phyloP scores from a whole-genome alignment of 2,329 filamentous ascomycete genomes.

The Ambrosiella beaveri region DNA sequence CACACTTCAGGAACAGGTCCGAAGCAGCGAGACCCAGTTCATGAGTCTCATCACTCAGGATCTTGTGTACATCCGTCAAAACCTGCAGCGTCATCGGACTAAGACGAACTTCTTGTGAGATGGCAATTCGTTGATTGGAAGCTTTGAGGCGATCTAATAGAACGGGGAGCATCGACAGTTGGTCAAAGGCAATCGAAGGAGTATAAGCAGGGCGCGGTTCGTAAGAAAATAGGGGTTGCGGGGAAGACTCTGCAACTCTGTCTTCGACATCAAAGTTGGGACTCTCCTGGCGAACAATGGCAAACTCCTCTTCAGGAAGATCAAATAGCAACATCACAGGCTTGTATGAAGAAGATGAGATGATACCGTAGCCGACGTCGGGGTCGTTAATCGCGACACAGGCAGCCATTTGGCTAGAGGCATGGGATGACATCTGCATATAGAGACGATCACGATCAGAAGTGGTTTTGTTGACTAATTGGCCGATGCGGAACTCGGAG shows the following conservation, averaged over 20 bases:
- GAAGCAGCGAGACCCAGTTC: slow-evolving; percentile 51
- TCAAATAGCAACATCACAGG: slow-evolving; percentile 44
- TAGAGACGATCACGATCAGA: slow-evolving; percentile 39
- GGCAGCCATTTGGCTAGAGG: slow-evolving; percentile 33
- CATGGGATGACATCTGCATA: slow-evolving; percentile 32
- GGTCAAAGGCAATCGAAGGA: slow-evolving; percentile 42
- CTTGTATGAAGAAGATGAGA: slow-evolving; percentile 41
- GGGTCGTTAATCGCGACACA: slow-evolving; percentile 38
- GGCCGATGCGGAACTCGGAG: slow-evolving; percentile 42
- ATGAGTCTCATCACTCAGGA: slow-evolving; percentile 52
- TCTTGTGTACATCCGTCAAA: slow-evolving; percentile 55
- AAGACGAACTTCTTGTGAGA: slow-evolving; percentile 51
- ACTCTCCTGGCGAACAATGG: slow-evolving; percentile 8
- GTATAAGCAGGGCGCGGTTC: slow-evolving; percentile 51
- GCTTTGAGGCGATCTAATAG: slow-evolving; percentile 40
- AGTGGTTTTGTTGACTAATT: slow-evolving; percentile 41
- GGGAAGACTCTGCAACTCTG: neutral
- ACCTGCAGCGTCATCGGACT: slow-evolving; percentile 54
- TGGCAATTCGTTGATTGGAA: slow-evolving; percentile 39
- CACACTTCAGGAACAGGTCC: slow-evolving; percentile 55
- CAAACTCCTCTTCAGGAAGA: slow-evolving; percentile 33
- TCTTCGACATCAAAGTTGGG: slow-evolving; percentile 4
- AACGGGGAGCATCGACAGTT: slow-evolving; percentile 35
- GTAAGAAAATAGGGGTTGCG: slow-evolving; percentile 33
- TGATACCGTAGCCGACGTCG: slow-evolving; percentile 45